Evolutionary conservation across 306 rosid species (phyloP), one percentile per base, ranked within the genome.

Genomic region (Cyclanthera cordifolia): DNA sequence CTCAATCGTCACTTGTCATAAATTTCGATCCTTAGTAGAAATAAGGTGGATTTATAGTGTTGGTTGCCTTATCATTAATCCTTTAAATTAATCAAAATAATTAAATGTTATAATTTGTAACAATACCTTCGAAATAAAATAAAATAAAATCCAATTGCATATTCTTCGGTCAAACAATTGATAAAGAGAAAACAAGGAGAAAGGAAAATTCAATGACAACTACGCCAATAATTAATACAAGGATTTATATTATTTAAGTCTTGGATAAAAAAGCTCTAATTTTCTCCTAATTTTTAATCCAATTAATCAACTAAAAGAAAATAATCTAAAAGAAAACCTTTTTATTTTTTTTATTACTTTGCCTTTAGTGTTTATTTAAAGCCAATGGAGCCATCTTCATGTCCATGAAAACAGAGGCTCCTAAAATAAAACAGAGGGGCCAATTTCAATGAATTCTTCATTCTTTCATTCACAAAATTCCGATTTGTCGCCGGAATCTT

Each of bases 401-500:
- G 30, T 12, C 69, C 10, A 39, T 1, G 24, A 61, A 52, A n/a
- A 52, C 56, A 51, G 55, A n/a, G 56, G 13, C 25, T 52, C 7
- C 56, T 52, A 51, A 51, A 6, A 28, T 28, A 53, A 17, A 41
- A 37, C n/a, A n/a, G n/a, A n/a, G n/a, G n/a, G n/a, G n/a, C n/a
- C n/a, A 3, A 32, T 53, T 20, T 51, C 24, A 45, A 70, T 67
- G 77, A 48, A 28, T 64, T 75, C 74, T 30, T 73, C 73, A 5
- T 71, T 71, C 70, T 28, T 67, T 15, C 79, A 70, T 48, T 12
- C 24, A 71, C 75, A 69, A 24, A 41, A 49, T 6, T 55, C 77
- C 1, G 76, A 83, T 13, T 51, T 73, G 63, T 76, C 57, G 6
- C 57, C 57, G 17, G 66, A 50, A 0, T 76, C 78, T 17, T 79